These are phyloP conservation scores for Oenanthe sinensis DNA, from an alignment of 129 eudicot genomes.

Conservation along the genomic window DNA sequence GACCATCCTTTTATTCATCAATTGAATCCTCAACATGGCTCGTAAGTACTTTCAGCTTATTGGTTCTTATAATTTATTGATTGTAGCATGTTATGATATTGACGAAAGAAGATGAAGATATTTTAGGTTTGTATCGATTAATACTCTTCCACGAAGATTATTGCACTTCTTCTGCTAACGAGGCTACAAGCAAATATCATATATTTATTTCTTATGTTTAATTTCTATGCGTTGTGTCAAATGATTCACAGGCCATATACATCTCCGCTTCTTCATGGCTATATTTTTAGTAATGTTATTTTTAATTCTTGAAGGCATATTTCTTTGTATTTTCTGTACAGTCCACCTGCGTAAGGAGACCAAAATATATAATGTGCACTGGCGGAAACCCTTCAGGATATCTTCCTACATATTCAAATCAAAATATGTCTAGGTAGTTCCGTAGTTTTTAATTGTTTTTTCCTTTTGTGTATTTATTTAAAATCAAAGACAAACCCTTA, in stretches of 20 bases:
- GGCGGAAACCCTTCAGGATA: slow-evolving; percentile 80
- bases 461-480: not conserved
- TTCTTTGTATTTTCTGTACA: slow-evolving; percentile 20
- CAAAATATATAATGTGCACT: slow-evolving; percentile 76
- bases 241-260: not conserved
- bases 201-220: not conserved
- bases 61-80: not conserved
- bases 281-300: not conserved
- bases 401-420: slow-evolving; percentile 71
- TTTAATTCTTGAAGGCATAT: not conserved
- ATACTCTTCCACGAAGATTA: not conserved
- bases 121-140: not conserved
- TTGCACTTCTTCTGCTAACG: not conserved
- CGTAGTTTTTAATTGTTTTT: slow-evolving; percentile 1
- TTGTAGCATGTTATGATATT: not conserved
- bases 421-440: slow-evolving; percentile 52
- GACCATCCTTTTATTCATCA: slow-evolving; percentile 71
- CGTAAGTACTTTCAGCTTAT: slow-evolving; percentile 36
- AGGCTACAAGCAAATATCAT: not conserved
- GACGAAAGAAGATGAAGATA: not conserved
- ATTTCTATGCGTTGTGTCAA: not conserved
- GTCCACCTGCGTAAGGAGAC: slow-evolving; percentile 82
- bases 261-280: not conserved
- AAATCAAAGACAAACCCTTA: not conserved
- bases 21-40: slow-evolving; percentile 82